A percentile compares a stretch with the other conserved stretches of the same genome.
Evolutionary conservation across 768 basidiomycete species (phyloP).

Genomic region (Pisolithus albus): DNA sequence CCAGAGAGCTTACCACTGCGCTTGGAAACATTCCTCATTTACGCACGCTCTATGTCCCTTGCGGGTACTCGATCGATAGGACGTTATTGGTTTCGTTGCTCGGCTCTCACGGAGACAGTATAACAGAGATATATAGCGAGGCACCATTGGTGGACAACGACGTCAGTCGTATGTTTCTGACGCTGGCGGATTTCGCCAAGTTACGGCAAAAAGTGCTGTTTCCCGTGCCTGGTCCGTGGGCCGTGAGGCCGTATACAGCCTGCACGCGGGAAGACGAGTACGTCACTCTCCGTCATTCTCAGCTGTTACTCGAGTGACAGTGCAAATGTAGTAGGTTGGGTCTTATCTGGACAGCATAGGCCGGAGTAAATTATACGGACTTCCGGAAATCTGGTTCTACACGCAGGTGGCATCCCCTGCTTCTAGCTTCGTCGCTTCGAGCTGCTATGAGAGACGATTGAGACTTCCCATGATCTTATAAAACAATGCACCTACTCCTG

Average conservation of each 20-base stretch:
- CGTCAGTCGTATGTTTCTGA: constrained; percentile 1
- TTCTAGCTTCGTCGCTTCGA: not conserved
- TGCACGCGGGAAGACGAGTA: not conserved
- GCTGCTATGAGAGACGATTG: not conserved
- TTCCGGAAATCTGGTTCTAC: not conserved
- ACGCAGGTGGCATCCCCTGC: not conserved
- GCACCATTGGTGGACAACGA: not conserved
- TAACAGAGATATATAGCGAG: not conserved
- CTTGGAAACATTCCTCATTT: not conserved
- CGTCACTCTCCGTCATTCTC: not conserved
- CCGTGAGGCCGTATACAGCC: not conserved
- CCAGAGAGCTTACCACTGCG: not conserved
- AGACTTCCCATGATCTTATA: not conserved
- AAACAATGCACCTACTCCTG: constrained; percentile 24
- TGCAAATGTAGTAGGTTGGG: not conserved
- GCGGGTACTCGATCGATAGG: not conserved
- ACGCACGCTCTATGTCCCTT: not conserved
- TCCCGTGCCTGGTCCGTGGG: not conserved
- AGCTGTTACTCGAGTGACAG: not conserved
- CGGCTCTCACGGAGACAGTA: not conserved
- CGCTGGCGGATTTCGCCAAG: not conserved
- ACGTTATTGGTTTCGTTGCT: not conserved
- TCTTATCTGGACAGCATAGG: not conserved
- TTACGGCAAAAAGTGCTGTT: not conserved
- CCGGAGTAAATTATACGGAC: not conserved